phyloP scores from a whole-genome alignment of 208 protist genomes.

The Crithidia sp. region DNA sequence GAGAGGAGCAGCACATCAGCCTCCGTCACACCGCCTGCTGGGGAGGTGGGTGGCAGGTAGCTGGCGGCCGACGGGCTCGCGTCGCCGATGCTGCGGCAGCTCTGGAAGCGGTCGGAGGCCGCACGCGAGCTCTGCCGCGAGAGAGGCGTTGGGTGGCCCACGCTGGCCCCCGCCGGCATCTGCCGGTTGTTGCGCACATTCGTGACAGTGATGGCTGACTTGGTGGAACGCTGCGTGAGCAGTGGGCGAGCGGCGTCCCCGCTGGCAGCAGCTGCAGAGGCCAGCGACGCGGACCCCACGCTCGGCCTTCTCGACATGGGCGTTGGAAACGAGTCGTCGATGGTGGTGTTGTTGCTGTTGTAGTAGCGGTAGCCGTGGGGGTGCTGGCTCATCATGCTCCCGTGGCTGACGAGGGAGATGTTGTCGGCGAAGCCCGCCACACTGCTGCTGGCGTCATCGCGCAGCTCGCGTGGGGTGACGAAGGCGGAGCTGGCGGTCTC shows the following conservation, averaged over 20 bases:
- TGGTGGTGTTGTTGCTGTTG: slow-evolving; percentile 17
- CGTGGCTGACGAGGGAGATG: slow-evolving; percentile 20
- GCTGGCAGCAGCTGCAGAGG: background rate
- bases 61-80: slow-evolving; percentile 12
- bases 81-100: slow-evolving; percentile 20
- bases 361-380: slow-evolving; percentile 33
- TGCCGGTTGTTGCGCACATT: slow-evolving; percentile 22
- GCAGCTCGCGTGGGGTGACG: slow-evolving; percentile 24
- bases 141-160: slow-evolving; percentile 6
- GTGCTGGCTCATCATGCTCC: slow-evolving; percentile 30
- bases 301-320: background rate
- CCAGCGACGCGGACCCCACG: background rate
- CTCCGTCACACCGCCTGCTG: slow-evolving; percentile 3
- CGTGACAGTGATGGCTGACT: slow-evolving; percentile 6
- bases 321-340: background rate
- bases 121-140: slow-evolving; percentile 21
- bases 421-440: slow-evolving; percentile 14
- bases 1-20: slow-evolving; percentile 9
- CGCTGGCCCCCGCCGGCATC: background rate
- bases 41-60: slow-evolving; percentile 3
- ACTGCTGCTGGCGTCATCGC: background rate
- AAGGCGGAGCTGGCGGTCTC: slow-evolving; percentile 32
- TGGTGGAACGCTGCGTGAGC: background rate
- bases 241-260: background rate
- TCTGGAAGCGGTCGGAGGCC: slow-evolving; percentile 26